Base-by-base conservation (phyloP, 2,329 filamentous ascomycete genomes). In the Nothopassalora personata region DNA sequence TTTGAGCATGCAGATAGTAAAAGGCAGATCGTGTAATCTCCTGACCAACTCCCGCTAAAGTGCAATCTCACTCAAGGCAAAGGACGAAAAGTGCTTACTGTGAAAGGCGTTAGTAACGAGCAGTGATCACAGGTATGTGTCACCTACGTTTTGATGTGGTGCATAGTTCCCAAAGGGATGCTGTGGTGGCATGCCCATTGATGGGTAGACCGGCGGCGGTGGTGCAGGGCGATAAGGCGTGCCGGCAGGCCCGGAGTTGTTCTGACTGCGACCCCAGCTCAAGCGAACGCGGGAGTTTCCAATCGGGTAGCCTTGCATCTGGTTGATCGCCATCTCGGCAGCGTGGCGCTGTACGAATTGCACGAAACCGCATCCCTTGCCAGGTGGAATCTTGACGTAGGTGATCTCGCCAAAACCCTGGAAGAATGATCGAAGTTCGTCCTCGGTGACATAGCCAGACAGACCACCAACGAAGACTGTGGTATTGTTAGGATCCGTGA, bases 251-350 rank as follows among this genome's bases (percentile, higher is more conserved):
- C 94, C 94, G 63, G 93, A 97, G 83, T 99, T 99, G 86, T 97
- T 99, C 83, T 99, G 94, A 57, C 90, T 95, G 65, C 94, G 90
- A 64, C 94, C 94, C 94, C 94, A 99, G 75, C 91, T 96, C 67
- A 99, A 84, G 71, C 94, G 91, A 60, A 99, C 94, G 66, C 94
- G 91, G 50, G 93, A 97, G 83, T 99, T 99, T 57, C 94, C 94
- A 71, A 99, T 99, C 27, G 94, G 94, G 75, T 99, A 99, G 62
- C 94, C 94, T 79, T 99, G 94, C 94, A 99, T 99, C 79, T 99
- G 94, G 80, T 99, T 99, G 84, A 99, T 99, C 68, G 94, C 94
- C 94, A 99, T 99, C 80, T 99, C 94, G 13, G 94, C 94, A 55
- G 94, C 94, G 72, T 99, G 94, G 67, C 94, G 91, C 80, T 99